These are phyloP conservation scores for Xerophyta viscosa DNA, from an alignment of 106 monocot species.

Conservation along the genomic window DNA sequence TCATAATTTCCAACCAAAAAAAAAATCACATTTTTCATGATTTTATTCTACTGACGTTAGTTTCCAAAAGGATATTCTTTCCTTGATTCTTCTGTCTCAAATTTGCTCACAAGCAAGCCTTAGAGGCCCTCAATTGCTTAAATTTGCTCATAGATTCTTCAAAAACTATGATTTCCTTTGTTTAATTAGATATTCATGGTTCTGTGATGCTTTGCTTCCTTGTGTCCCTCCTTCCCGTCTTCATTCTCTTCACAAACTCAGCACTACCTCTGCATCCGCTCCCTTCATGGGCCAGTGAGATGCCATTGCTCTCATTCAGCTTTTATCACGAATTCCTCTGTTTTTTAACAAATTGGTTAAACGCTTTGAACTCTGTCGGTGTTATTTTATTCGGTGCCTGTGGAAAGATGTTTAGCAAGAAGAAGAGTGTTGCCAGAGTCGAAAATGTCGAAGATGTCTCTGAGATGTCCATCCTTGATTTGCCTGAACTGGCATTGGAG, in stretches of 20 bases:
- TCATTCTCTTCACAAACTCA: constrained; percentile 31
- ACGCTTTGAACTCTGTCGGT: not conserved
- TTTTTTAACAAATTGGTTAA: constrained; percentile 10
- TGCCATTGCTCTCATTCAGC: constrained; percentile 21
- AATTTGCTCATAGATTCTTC: no score
- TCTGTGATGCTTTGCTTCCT: constrained; percentile 53
- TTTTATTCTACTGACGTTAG: no score
- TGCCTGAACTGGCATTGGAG: constrained; percentile 79
- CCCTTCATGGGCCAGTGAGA: constrained; percentile 35
- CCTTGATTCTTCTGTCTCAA: no score
- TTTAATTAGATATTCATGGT: no score
- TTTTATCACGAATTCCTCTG: constrained; percentile 23
- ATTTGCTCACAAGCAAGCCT: no score
- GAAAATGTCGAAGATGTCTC: constrained; percentile 7
- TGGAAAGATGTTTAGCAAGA: constrained; percentile 17
- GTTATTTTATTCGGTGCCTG: not conserved
- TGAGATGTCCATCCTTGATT: constrained; percentile 50
- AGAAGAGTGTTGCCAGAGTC: constrained; percentile 5
- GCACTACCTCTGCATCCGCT: constrained; percentile 28
- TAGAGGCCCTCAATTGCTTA: no score
- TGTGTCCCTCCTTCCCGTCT: constrained; percentile 42
- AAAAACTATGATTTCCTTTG: no score
- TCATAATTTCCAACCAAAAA: not conserved
- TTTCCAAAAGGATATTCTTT: no score
- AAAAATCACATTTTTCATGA: no score